Conservation (phyloP, 352 stramenopile species). For the Hyaloperonospora brassicae region DNA sequence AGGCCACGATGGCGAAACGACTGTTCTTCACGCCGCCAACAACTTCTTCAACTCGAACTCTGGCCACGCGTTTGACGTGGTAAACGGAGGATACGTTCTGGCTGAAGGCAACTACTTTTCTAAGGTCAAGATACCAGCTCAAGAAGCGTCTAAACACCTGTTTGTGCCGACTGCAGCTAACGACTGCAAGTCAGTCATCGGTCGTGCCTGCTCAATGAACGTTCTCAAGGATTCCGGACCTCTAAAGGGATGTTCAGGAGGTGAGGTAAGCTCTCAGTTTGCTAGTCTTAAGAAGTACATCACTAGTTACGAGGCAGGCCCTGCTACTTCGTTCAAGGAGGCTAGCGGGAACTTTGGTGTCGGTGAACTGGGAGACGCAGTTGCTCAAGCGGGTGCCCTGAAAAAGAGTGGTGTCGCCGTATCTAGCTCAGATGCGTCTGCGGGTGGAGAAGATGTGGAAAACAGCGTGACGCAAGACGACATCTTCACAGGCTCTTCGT, state of each 20-base stretch:
- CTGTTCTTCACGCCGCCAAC: conserved; percentile 19
- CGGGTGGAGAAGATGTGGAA: too few species aligned
- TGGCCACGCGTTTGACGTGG: conserved; percentile 20
- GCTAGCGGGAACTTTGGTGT: conserved; percentile 6
- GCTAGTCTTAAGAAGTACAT: neutral
- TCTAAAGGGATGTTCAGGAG: neutral
- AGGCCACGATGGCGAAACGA: conserved; percentile 10
- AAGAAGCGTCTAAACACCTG: conserved; percentile 1
- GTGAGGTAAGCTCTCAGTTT: conserved; percentile 1
- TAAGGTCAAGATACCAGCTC: conserved; percentile 2
- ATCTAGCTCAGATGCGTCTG: too few species aligned
- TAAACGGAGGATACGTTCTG: conserved; percentile 12
- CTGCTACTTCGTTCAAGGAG: neutral
- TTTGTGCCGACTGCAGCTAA: conserved; percentile 8
- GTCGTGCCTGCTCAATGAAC: conserved; percentile 13
- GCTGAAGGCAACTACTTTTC: conserved; percentile 28
- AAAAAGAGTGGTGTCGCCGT: too few species aligned
- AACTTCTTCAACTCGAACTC: conserved; percentile 23
- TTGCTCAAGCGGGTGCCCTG: too few species aligned
- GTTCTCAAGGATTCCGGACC: conserved; percentile 5
- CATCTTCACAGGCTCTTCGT: too few species aligned
- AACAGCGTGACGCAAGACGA: too few species aligned
- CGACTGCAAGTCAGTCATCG: conserved; percentile 12
- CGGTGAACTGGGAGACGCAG: neutral
- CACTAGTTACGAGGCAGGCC: neutral